Evolutionary conservation across 257 asterid species (phyloP), one percentile per base, ranked within the genome.

Genomic region (Scutellaria minor): DNA sequence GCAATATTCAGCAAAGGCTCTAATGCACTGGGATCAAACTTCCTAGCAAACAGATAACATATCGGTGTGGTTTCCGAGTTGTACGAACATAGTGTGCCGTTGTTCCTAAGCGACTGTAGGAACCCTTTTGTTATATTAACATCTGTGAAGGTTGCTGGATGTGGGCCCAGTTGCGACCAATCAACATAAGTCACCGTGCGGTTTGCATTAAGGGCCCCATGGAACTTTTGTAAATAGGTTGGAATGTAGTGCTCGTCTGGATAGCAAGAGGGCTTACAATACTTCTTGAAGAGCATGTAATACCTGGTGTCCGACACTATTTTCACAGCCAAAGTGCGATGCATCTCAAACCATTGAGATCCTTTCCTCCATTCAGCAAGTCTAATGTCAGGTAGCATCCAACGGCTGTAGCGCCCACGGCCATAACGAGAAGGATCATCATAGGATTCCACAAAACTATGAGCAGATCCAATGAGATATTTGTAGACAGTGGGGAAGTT

Each of bases 161-260:
- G 99, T 0, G 99, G 97, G 3, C 86, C 91, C 6, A 88, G 68
- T 1, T 69, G 14, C 9, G 99, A 90, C 99, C 99, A 95, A 40
- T 92, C 93, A 1, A 95, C 99, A 9, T 83, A 92, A 7, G 96
- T 94, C 75, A 92, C 82, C 2, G 98, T 81, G 5, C 98, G 91
- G 72, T 95, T 95, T 0, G 98, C 80, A 37, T 79, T 92, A 46
- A 76, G 78, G n/a, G 83, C 10, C 7, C 94, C 94, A 61, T 85
- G 78, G 61, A 89, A 88, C 89, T 89, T 81, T 52, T 71, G 80
- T 15, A 91, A 31, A 63, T 73, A 91, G 1, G 99, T 94, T 1
- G 99, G 98, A 45, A 94, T 80, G 50, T 89, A 94, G 51, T 94
- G 99, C 83, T 94, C 99, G 56, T 94, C 99, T 0, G 99, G 97